Percentiles rank a stretch among this genome's conserved stretches.
These are phyloP conservation scores for Globisporangium solare DNA, from an alignment of 352 stramenopile species.

Conservation along the genomic window DNA sequence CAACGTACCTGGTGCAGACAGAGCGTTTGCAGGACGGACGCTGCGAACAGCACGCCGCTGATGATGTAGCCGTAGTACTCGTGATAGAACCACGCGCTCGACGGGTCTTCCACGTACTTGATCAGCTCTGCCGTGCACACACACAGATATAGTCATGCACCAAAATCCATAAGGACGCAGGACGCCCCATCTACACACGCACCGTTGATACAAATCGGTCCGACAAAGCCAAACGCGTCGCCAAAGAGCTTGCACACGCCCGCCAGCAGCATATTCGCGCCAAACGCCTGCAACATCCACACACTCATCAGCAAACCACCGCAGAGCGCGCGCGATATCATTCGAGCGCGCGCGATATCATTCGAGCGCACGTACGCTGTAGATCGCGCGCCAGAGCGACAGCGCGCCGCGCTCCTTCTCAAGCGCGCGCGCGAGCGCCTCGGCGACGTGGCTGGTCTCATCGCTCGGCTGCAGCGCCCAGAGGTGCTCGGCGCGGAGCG, in stretches of 20 bases:
- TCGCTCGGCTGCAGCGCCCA: constrained; percentile 33
- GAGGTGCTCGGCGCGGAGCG: constrained; percentile 35
- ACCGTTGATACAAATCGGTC: constrained; percentile 57
- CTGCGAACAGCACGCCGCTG: constrained; percentile 37
- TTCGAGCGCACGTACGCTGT: constrained; percentile 11
- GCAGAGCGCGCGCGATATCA: no score
- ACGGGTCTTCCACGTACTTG: constrained; percentile 60
- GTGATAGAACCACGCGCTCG: constrained; percentile 31
- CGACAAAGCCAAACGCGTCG: constrained; percentile 90
- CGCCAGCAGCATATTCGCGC: constrained; percentile 86
- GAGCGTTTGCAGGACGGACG: constrained; percentile 45
- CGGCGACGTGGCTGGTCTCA: constrained; percentile 15
- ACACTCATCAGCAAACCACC: constrained; percentile 1
- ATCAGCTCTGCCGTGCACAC: constrained; percentile 27
- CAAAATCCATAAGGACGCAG: not conserved
- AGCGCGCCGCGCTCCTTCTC: constrained; percentile 20
- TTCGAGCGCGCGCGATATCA: not conserved
- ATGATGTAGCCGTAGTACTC: constrained; percentile 55
- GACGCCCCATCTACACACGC: not conserved
- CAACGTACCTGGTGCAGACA: constrained; percentile 44
- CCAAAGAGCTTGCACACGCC: constrained; percentile 91
- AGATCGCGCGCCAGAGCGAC: constrained; percentile 44
- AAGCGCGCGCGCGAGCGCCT: constrained; percentile 17
- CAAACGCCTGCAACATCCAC: constrained; percentile 56
- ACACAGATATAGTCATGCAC: not conserved